phyloP scores from a whole-genome alignment of 2,329 filamentous ascomycete genomes.

The Sclerotinia sclerotiorum region DNA sequence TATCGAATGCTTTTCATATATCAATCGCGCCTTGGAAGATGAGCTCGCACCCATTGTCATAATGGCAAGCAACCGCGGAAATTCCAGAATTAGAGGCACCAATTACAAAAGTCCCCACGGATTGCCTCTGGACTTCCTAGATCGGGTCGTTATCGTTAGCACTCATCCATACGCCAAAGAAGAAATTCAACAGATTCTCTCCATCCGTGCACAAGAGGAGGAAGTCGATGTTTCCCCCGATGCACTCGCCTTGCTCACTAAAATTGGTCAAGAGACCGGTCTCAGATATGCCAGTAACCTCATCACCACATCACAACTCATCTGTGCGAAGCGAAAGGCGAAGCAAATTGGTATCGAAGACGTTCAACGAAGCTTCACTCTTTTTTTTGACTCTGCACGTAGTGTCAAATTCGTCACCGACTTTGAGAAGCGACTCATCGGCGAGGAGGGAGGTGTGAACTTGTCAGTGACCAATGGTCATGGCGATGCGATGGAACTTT shows the following conservation, averaged over 20 bases:
- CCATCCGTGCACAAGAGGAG: conserved; percentile 91
- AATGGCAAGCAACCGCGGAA: conserved; percentile 96
- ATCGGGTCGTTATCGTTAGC: conserved; percentile 93
- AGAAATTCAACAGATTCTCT: conserved; percentile 88
- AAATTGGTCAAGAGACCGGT: conserved; percentile 90
- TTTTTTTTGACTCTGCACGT: conserved; percentile 87
- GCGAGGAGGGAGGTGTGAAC: conserved; percentile 77
- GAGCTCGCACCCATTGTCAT: conserved; percentile 96
- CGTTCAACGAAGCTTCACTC: conserved; percentile 86
- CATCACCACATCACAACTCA: conserved; percentile 88
- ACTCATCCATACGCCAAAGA: conserved; percentile 80
- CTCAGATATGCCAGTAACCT: conserved; percentile 96
- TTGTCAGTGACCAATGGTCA: conserved; percentile 59
- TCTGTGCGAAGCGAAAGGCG: conserved; percentile 80
- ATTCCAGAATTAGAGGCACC: conserved; percentile 88
- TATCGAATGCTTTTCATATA: conserved; percentile 98
- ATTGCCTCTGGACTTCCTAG: conserved; percentile 90
- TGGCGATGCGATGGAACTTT: conserved; percentile 66
- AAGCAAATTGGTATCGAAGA: conserved; percentile 84
- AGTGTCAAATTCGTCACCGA: conserved; percentile 89
- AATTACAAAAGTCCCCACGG: conserved; percentile 93
- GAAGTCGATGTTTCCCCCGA: conserved; percentile 90
- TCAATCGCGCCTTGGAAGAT: conserved; percentile 94
- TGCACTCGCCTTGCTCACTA: conserved; percentile 87
- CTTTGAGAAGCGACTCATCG: conserved; percentile 90